phyloP scores from a whole-genome alignment of 306 rosid genomes.

The Hippophae tibetana region DNA sequence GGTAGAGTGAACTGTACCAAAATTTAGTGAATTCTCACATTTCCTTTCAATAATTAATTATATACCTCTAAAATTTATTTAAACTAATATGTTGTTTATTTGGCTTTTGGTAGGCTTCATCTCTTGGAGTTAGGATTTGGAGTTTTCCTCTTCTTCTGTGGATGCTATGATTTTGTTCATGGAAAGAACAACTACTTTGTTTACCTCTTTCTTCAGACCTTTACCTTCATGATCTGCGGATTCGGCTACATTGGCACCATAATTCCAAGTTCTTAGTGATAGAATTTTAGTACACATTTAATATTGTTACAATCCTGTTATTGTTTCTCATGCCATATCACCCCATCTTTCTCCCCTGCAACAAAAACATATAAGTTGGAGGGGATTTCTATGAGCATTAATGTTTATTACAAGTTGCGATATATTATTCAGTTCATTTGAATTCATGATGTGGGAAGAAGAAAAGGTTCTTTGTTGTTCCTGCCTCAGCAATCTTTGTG shows the following conservation, averaged over 20 bases:
- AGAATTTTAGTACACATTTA: background rate
- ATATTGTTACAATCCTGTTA: background rate
- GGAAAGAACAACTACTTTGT: slow-evolving; percentile 54
- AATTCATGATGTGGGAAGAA: too few species aligned
- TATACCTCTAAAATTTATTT: too few species aligned
- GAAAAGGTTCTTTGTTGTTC: too few species aligned
- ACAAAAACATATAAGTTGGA: background rate
- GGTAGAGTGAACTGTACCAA: too few species aligned
- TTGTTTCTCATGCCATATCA: slow-evolving; percentile 12
- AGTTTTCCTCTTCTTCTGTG: slow-evolving; percentile 46
- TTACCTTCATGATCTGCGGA: slow-evolving; percentile 47
- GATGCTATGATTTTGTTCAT: slow-evolving; percentile 53
- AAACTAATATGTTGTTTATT: background rate
- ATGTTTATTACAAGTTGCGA: too few species aligned
- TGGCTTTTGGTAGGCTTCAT: slow-evolving; percentile 32
- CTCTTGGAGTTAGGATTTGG: slow-evolving; percentile 53
- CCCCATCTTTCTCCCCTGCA: slow-evolving; percentile 23
- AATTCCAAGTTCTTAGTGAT: slow-evolving; percentile 27
- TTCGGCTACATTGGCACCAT: slow-evolving; percentile 64
- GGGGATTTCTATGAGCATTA: too few species aligned
- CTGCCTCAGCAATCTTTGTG: too few species aligned
- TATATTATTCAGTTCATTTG: too few species aligned
- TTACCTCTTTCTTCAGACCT: slow-evolving; percentile 60
- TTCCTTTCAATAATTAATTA: too few species aligned
- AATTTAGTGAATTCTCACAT: too few species aligned